phyloP scores from a whole-genome alignment of 495 filamentous ascomycete genomes.

The Saxispiralis lemnorum region DNA sequence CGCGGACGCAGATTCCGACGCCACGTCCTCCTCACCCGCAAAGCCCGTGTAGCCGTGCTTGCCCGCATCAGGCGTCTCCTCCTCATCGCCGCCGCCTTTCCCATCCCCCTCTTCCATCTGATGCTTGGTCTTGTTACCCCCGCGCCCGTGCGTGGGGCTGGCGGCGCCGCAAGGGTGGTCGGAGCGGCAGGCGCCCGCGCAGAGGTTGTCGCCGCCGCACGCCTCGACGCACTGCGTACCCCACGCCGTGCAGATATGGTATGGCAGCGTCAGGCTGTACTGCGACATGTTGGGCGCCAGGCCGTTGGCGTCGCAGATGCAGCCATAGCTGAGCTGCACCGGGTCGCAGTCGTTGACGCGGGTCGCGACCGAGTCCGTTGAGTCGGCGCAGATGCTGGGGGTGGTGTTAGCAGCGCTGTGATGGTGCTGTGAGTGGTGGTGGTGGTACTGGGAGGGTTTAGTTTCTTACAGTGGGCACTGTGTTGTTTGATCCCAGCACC shows the following conservation, averaged over 20 bases:
- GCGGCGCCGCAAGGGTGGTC: conserved; percentile 66
- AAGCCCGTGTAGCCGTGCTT: no score
- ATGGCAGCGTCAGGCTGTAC: conserved; percentile 75
- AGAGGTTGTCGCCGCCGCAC: conserved; percentile 43
- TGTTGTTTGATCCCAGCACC: conserved; percentile 11
- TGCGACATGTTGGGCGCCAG: conserved; percentile 56
- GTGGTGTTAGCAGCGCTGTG: conserved; percentile 5
- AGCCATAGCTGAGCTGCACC: conserved; percentile 46
- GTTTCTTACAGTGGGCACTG: conserved; percentile 11
- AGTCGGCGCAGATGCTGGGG: conserved; percentile 56
- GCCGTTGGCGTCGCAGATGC: conserved; percentile 51
- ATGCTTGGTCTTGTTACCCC: no score
- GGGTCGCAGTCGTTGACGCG: conserved; percentile 49
- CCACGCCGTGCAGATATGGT: conserved; percentile 59
- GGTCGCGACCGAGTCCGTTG: conserved; percentile 33
- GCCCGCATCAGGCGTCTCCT: no score
- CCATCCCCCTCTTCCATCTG: no score
- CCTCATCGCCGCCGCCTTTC: no score
- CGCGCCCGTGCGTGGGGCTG: conserved; percentile 30
- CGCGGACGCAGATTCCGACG: no score
- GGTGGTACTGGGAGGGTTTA: conserved; percentile 6
- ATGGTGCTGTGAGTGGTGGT: background rate
- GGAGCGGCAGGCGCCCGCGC: conserved; percentile 44
- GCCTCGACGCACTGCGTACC: conserved; percentile 49
- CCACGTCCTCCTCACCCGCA: no score